Percentiles rank a stretch among this genome's conserved stretches.
Evolutionary conservation across 139 green algal species (phyloP).

Genomic region (Chlamydomonas incerta): DNA sequence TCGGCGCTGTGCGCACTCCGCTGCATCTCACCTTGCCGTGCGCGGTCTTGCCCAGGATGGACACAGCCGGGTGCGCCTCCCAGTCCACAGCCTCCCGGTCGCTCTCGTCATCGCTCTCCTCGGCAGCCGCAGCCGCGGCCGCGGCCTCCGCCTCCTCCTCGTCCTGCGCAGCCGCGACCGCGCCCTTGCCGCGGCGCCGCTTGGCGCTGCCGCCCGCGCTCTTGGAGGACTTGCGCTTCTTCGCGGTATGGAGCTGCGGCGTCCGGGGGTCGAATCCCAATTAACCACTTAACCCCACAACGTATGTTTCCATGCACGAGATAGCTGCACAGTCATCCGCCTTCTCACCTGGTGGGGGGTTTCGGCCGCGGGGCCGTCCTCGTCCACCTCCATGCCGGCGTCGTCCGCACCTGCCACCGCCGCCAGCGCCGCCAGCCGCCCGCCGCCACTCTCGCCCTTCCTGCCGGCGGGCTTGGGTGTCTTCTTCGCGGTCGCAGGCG

Average conservation of each 20-base stretch:
- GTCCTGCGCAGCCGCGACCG: too few species aligned
- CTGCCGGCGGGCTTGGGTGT: not conserved
- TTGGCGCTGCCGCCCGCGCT: not conserved
- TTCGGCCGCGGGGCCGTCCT: not conserved
- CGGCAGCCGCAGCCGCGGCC: not conserved
- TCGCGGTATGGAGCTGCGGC: not conserved
- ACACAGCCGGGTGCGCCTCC: constrained; percentile 34
- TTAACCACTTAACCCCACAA: too few species aligned
- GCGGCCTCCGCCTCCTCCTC: not conserved
- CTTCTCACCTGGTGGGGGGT: too few species aligned
- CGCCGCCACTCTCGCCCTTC: not conserved
- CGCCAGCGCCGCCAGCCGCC: not conserved
- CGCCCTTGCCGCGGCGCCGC: too few species aligned
- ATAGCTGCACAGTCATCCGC: too few species aligned
- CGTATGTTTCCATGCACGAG: too few species aligned
- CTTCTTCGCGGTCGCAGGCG: not conserved
- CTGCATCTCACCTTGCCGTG: not conserved
- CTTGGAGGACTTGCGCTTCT: not conserved
- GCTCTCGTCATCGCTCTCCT: constrained; percentile 2
- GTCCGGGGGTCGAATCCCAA: too few species aligned
- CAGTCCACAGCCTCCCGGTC: constrained; percentile 41
- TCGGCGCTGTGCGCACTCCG: not conserved
- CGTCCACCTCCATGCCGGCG: constrained; percentile 29
- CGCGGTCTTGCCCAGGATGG: constrained; percentile 21
- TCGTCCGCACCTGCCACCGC: not conserved